Evolutionary conservation across 495 filamentous ascomycete genomes (phyloP), one percentile per base, ranked within the genome.

Genomic region (Bombardia bombarda): DNA sequence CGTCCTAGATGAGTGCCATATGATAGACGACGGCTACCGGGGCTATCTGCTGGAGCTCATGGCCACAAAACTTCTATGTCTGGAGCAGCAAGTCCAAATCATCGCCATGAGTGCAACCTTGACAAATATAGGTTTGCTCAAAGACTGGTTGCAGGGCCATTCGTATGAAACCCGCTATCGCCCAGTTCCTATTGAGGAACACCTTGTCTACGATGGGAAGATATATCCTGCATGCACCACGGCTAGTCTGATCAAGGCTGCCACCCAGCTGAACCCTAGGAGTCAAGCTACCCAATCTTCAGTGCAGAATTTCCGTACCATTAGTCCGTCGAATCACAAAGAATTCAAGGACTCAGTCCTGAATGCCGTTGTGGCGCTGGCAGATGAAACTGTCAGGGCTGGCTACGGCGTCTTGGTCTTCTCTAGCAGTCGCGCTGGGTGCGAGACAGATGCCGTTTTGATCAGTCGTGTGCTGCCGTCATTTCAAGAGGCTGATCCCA

Each of bases 61-160:
- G 65, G 77, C 81, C 4, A 85, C 86, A 3, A 92, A 92, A 47
- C 54, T 90, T 19, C 59, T 90, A 6, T 74, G 82, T 39, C 64
- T 90, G 9, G 82, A 77, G 31, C 74, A 83, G 45, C 65, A 70
- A 32, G 74, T 87, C 20, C 86, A 92, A 50, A 79, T 92, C 19
- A 68, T 90, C 40, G 86, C 81, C 45, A 90, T 90, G 86, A 89
- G 86, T 46, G 86, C 86, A 13, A 90, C 86, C 2, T 59, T 90
- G 24, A 79, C 80, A 32, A 89, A 90, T 43, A 79, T 79, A 3
- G 63, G 77, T 23, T 51, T 82, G 38, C 61, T 90, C 12, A 83
- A 83, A 14, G 66, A 72, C 31, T 92, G 86, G 86, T 72, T 89
- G 26, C 63, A 78, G 24, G 84, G 82, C 7, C 77, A 78, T 40